A percentile compares a stretch with the other conserved stretches of the same genome.
These are phyloP conservation scores for Umbelopsis isabellina DNA, from an alignment of 192 early-diverging fungal species.

Conservation along the genomic window DNA sequence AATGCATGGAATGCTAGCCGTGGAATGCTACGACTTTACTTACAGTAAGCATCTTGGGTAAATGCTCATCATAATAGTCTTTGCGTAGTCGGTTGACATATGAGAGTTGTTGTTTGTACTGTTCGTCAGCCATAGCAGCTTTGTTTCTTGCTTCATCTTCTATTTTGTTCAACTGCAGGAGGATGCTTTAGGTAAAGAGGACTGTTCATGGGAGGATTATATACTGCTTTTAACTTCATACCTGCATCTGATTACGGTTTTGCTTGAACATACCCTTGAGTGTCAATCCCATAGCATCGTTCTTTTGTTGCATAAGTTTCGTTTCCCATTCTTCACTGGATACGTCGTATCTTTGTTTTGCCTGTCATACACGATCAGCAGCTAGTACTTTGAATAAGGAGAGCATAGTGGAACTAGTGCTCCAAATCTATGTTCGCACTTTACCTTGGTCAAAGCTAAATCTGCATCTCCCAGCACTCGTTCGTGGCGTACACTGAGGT, in stretches of 20 bases:
- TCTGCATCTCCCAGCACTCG: slow-evolving; percentile 81
- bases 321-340: slow-evolving; percentile 87
- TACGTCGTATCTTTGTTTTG: slow-evolving; percentile 69
- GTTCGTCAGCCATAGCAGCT: slow-evolving; percentile 79
- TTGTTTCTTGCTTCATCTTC: slow-evolving; percentile 89
- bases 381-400: not conserved
- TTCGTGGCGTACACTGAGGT: slow-evolving; percentile 76
- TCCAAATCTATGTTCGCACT: too few relatives aligned
- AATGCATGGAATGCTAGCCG: not conserved
- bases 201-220: not conserved
- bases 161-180: slow-evolving; percentile 64
- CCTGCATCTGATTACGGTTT: slow-evolving; percentile 65
- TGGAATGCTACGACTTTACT: not conserved
- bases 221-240: slow-evolving; percentile 33
- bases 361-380: slow-evolving; percentile 46
- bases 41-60: slow-evolving; percentile 85
- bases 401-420: too few relatives aligned
- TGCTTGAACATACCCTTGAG: slow-evolving; percentile 57
- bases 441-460: slow-evolving; percentile 76
- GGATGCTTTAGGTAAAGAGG: not conserved
- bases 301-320: slow-evolving; percentile 59
- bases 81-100: slow-evolving; percentile 73
- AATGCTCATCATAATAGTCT: slow-evolving; percentile 78
- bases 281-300: slow-evolving; percentile 37
- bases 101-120: slow-evolving; percentile 81